phyloP scores from a whole-genome alignment of 345 rosid species.

The Sonneratia caseolaris region DNA sequence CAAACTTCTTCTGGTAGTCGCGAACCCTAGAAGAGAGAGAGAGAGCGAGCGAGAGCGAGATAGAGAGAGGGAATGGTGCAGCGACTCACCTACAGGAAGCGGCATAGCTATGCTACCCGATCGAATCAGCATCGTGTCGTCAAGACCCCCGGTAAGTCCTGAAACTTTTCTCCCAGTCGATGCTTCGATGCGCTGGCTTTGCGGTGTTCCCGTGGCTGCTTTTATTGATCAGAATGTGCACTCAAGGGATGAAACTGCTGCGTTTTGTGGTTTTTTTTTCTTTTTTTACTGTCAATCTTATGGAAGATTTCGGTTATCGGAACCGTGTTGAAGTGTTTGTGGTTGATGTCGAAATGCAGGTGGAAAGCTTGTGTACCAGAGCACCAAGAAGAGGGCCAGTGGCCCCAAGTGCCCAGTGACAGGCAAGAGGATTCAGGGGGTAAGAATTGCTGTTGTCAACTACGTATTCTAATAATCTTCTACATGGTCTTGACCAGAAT shows the following conservation, averaged over 20 bases:
- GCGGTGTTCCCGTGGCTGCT: background rate
- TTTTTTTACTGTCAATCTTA: too few relatives aligned
- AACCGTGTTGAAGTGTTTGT: background rate
- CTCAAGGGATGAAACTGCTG: background rate
- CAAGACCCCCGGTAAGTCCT: constrained; percentile 66
- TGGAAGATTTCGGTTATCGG: background rate
- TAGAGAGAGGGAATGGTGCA: constrained; percentile 54
- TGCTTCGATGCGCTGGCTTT: background rate
- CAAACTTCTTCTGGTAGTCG: background rate
- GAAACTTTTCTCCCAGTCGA: too few relatives aligned
- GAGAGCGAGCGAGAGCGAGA: constrained; percentile 3
- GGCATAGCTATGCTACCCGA: constrained; percentile 93
- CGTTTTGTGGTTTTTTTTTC: background rate
- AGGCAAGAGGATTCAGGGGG: constrained; percentile 93
- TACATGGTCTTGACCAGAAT: background rate
- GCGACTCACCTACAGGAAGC: constrained; percentile 74
- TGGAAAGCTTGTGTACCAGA: constrained; percentile 79
- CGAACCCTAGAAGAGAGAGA: constrained; percentile 24
- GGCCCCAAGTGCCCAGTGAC: constrained; percentile 93
- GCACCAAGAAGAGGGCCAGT: constrained; percentile 71
- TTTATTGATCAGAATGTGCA: background rate
- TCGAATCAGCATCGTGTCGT: constrained; percentile 89
- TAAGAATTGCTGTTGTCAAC: constrained; percentile 14
- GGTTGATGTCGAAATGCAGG: constrained; percentile 26
- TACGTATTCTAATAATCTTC: background rate